Evolutionary conservation across 305 asterid species (phyloP), one percentile per base, ranked within the genome.

Genomic region (Euphrasia arctica): DNA sequence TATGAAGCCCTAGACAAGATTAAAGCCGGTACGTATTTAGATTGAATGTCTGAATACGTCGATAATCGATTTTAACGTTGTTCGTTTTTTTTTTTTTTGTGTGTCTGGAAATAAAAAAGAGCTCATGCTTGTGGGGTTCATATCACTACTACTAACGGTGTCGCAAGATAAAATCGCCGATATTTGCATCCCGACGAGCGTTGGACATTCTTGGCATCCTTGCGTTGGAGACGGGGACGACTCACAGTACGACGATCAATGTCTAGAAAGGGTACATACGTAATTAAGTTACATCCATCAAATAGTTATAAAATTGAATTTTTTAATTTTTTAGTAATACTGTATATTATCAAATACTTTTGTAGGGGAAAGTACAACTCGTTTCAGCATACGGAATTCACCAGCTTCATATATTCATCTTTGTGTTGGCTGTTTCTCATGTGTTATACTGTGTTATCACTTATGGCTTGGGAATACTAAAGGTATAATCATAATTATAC

Each of bases 61-160:
- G 1, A 9, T 32, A 4, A 0, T 22, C 22, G 15, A 27, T 11
- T 54, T 51, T 51, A 5, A n/a, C 25, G 58, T 50, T 18, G 22
- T 18, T 18, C 22, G 9, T 42, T 54, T 64, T 4, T 28, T 5
- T 18, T 18, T 18, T 18, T 18, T 4, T 28, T 5, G 27, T 27
- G 32, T 10, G 39, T 25, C 54, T 32, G 45, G 58, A 49, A 27
- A 14, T 54, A 2, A 49, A 27, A 15, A 43, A 89, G 97, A 89
- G 83, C 83, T 90, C 27, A 90, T 90, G 95, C 74, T 90, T 61
- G 25, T 90, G 80, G 97, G 97, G 51, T 87, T 87, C 85, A 75
- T 89, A 65, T 89, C 97, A 63, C 54, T 89, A 65, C 70, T 90
- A 7, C 80, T 90, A n/a, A 79, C 89, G 27, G 70, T 85, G 42